Base-by-base conservation (phyloP, 768 basidiomycete genomes). In the Chalciporus chontae region DNA sequence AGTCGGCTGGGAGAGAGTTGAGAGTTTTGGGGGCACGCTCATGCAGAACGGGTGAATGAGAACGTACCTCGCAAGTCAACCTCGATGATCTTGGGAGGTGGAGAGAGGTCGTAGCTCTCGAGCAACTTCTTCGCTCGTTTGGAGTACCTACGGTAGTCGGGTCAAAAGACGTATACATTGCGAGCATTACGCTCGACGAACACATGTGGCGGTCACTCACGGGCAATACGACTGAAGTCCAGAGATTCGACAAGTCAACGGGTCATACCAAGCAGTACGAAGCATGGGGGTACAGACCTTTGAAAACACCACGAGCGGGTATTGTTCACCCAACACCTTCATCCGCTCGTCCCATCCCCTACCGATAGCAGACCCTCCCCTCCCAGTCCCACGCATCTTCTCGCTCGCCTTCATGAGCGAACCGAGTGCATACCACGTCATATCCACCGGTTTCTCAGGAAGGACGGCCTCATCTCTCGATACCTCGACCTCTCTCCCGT, bases 301-400 rank as follows among this genome's bases (percentile, higher is more conserved):
- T 74, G 88, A 90, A 59, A 92, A 90, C 11, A 92, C 81, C 40
- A 91, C 72, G 7, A 92, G 67, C 2, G 89, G 89, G 57, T 78
- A 73, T 27, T 78, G 65, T 15, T 72, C 60, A 32, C 77, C 70
- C 41, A 90, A 57, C 18, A 58, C 59, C 38, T 60, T 61, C 15
- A 74, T 65, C 38, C 78, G 71, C 52, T 68, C 47, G 2, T 48
- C 40, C 65, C 65, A 59, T 23, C 52, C 32, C 9, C 65, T 31
- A 54, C 48, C 80, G 5, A 8, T 8, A 79, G 83, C 40, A 78
- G 70, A 19, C 74, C 52, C 15, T 64, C 54, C 47, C 66, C 43
- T 4, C 17, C 51, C 39, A 36, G 45, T 10, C 58, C 65, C 43
- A 5, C 50, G 54, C 18, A 15, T 21, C 17, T 15, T 26, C 3